Evolutionary conservation across 1,284 basidiomycete species (phyloP).

Genomic region (Austropuccinia psidii): DNA sequence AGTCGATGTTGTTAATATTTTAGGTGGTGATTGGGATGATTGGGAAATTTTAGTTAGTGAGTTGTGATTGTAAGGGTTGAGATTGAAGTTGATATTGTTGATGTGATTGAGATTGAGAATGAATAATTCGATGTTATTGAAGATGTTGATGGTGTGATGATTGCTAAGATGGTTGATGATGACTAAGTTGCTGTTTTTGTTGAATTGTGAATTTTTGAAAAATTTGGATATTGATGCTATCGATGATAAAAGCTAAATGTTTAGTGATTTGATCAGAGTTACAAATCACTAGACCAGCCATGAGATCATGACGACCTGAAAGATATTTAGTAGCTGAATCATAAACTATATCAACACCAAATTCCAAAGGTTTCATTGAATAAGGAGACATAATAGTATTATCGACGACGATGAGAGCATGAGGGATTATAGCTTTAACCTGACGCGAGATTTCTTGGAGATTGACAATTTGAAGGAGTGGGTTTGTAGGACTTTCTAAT

Average conservation of each 20-base stretch:
- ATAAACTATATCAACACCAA: slow-evolving; percentile 94
- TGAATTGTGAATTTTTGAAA: too few species aligned
- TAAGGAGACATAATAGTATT: slow-evolving; percentile 99
- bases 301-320: slow-evolving; percentile 95
- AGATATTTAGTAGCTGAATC: slow-evolving; percentile 98
- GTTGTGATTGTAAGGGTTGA: too few species aligned
- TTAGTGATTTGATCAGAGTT: slow-evolving; percentile 83
- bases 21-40: too few species aligned
- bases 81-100: too few species aligned
- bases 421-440: slow-evolving; percentile 67
- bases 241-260: slow-evolving; percentile 85
- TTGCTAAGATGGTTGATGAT: too few species aligned
- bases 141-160: too few species aligned
- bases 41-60: too few species aligned
- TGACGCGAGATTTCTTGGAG: slow-evolving; percentile 68
- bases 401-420: slow-evolving; percentile 83
- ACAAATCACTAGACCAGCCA: slow-evolving; percentile 92
- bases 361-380: slow-evolving; percentile 86
- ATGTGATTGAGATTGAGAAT: too few species aligned
- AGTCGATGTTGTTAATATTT: too few species aligned
- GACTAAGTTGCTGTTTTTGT: too few species aligned
- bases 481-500: slow-evolving; percentile 95
- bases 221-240: slow-evolving; percentile 98
- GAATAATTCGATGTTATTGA: too few species aligned
- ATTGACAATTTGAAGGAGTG: slow-evolving; percentile 90